These are phyloP conservation scores for Farysia itapuensis DNA, from an alignment of 1,284 basidiomycete species.

Conservation along the genomic window DNA sequence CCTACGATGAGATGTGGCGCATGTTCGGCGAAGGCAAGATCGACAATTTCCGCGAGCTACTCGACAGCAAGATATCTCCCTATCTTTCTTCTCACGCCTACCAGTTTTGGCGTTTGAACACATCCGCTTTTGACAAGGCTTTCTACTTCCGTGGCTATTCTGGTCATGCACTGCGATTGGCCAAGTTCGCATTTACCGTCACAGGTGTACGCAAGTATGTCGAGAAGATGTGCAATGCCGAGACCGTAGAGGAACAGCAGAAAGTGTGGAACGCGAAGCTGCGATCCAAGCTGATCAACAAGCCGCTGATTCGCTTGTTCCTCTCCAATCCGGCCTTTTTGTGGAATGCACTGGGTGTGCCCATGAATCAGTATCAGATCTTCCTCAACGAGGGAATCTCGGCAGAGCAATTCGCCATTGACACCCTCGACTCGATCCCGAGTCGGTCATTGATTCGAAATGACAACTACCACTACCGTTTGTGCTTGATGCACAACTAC, in stretches of 20 bases:
- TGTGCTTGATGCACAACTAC: slow-evolving; percentile 69
- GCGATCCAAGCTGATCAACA: slow-evolving; percentile 71
- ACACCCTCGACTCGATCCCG: slow-evolving; percentile 58
- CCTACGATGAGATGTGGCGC: slow-evolving; percentile 72
- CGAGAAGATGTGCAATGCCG: slow-evolving; percentile 66
- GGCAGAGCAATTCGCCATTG: slow-evolving; percentile 57
- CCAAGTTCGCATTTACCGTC: slow-evolving; percentile 68
- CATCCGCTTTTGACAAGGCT: slow-evolving; percentile 67
- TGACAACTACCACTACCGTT: slow-evolving; percentile 61
- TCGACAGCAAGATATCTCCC: slow-evolving; percentile 72
- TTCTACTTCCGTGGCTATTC: slow-evolving; percentile 78
- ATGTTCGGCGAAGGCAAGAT: slow-evolving; percentile 74
- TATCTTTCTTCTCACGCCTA: slow-evolving; percentile 74
- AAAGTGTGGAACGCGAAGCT: slow-evolving; percentile 69
- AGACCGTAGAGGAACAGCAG: slow-evolving; percentile 69
- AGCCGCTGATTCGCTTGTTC: slow-evolving; percentile 67
- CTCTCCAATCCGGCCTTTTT: slow-evolving; percentile 67
- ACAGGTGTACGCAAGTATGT: slow-evolving; percentile 69
- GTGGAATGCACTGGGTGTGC: slow-evolving; percentile 81
- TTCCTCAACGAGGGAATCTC: slow-evolving; percentile 69
- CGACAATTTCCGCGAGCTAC: slow-evolving; percentile 68
- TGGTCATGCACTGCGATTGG: slow-evolving; percentile 67
- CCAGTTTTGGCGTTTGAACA: slow-evolving; percentile 76
- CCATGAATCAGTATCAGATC: slow-evolving; percentile 73
- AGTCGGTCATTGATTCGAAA: slow-evolving; percentile 46